Conservation (phyloP, 176 grass and related monocot genomes). For the Paspalum notatum region DNA sequence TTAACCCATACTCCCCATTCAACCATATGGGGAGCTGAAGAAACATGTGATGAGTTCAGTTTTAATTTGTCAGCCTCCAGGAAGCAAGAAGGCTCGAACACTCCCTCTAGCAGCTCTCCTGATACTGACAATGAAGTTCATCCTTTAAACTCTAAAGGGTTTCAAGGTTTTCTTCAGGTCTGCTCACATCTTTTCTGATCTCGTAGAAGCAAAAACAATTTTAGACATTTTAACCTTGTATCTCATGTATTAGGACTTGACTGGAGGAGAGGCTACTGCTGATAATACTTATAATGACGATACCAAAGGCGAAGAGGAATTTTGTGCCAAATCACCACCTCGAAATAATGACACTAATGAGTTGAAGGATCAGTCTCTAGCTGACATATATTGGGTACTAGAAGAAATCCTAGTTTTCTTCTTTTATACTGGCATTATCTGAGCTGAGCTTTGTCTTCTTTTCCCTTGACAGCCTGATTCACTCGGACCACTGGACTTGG, state of each 20-base stretch:
- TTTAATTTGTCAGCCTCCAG: conserved; percentile 47
- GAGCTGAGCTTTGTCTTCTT: conserved; percentile 27
- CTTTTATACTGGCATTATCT: not conserved
- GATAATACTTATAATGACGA: conserved; percentile 46
- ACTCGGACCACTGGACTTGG: conserved; percentile 89
- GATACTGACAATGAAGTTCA: conserved; percentile 39
- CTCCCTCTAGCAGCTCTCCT: conserved; percentile 46
- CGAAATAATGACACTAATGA: conserved; percentile 34
- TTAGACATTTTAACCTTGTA: conserved; percentile 23
- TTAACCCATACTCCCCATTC: conserved; percentile 36
- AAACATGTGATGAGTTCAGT: conserved; percentile 91
- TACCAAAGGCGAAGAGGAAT: conserved; percentile 43
- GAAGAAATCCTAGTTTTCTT: conserved; percentile 12
- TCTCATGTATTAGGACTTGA: conserved; percentile 61
- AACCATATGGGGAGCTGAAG: conserved; percentile 80
- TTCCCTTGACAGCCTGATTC: conserved; percentile 78
- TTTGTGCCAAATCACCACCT: conserved; percentile 43
- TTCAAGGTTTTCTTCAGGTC: conserved; percentile 79
- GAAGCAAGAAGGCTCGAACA: conserved; percentile 52
- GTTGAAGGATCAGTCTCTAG: conserved; percentile 56
- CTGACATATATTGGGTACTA: conserved; percentile 91
- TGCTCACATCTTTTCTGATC: conserved; percentile 38
- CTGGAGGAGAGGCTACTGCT: conserved; percentile 48
- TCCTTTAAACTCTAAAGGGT: conserved; percentile 53
- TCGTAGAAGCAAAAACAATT: conserved; percentile 17